Conservation (phyloP, 768 basidiomycete species). For the Lactifluus echinatus region DNA sequence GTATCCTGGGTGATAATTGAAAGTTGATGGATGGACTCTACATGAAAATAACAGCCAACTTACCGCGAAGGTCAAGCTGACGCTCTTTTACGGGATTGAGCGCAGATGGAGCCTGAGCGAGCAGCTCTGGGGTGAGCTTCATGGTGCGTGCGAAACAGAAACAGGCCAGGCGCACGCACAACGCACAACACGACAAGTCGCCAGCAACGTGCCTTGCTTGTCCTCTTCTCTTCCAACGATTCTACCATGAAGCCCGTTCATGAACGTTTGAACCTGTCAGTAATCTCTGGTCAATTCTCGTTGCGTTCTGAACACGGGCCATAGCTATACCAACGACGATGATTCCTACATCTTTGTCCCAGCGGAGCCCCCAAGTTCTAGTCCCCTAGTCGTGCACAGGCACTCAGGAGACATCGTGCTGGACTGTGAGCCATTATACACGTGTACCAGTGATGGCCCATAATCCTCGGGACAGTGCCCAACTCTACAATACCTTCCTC, state of each 20-base stretch:
- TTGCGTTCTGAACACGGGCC: conserved; percentile 17
- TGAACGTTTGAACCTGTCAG: conserved; percentile 65
- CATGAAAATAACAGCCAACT: conserved; percentile 19
- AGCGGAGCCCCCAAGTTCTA: conserved; percentile 48
- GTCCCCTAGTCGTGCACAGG: conserved; percentile 63
- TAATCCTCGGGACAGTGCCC: conserved; percentile 11
- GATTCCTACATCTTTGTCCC: conserved; percentile 78
- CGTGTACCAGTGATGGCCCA: conserved; percentile 1
- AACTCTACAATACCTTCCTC: conserved; percentile 34
- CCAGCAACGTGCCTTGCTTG: background rate
- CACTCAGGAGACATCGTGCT: conserved; percentile 68
- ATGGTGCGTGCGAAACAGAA: conserved; percentile 32
- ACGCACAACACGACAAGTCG: too few relatives aligned
- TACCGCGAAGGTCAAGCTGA: conserved; percentile 86
- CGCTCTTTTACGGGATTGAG: conserved; percentile 83
- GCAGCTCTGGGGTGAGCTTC: conserved; percentile 92
- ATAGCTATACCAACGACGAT: conserved; percentile 58
- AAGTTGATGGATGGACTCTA: conserved; percentile 5
- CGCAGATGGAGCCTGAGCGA: conserved; percentile 69
- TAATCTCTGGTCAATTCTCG: background rate
- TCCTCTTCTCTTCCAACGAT: conserved; percentile 22
- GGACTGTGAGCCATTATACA: conserved; percentile 40
- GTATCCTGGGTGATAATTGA: conserved; percentile 40
- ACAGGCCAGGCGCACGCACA: too few relatives aligned
- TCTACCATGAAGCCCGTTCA: conserved; percentile 59